Evolutionary conservation across 2,329 filamentous ascomycete genomes (phyloP).

Genomic region (Beauveria scarabaeidicola): DNA sequence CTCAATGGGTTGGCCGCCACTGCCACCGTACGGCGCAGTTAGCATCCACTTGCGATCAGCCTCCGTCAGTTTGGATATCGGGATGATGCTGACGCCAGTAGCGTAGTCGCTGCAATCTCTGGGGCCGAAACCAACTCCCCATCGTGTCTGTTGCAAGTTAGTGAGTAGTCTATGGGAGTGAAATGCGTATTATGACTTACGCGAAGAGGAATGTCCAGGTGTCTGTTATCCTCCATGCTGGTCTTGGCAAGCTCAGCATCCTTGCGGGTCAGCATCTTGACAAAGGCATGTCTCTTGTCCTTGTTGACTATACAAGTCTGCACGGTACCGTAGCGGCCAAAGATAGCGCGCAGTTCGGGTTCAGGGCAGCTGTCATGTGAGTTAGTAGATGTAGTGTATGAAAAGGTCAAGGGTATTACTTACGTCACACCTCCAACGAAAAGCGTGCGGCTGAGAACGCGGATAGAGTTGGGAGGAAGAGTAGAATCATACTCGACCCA

Average conservation of each 20-base stretch:
- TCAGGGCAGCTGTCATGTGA: constrained; percentile 56
- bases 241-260: constrained; percentile 79
- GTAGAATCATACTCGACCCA: constrained; percentile 71
- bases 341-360: constrained; percentile 70
- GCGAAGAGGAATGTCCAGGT: constrained; percentile 63
- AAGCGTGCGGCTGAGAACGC: constrained; percentile 87
- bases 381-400: constrained; percentile 18
- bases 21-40: constrained; percentile 87
- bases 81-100: constrained; percentile 86
- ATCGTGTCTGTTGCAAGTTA: constrained; percentile 60
- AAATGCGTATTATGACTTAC: constrained; percentile 36
- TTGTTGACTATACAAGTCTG: constrained; percentile 98
- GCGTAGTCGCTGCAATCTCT: constrained; percentile 95
- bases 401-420: constrained; percentile 28
- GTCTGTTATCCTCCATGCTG: constrained; percentile 73
- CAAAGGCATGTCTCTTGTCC: constrained; percentile 96
- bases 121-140: constrained; percentile 95
- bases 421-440: constrained; percentile 94
- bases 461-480: constrained; percentile 71
- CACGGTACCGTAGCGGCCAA: constrained; percentile 73
- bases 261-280: constrained; percentile 90
- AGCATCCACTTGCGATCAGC: constrained; percentile 97
- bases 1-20: constrained; percentile 73
- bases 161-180: constrained; percentile 14
- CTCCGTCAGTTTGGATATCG: constrained; percentile 85